phyloP scores from a whole-genome alignment of 345 rosid species.

The Iberis pinnata region DNA sequence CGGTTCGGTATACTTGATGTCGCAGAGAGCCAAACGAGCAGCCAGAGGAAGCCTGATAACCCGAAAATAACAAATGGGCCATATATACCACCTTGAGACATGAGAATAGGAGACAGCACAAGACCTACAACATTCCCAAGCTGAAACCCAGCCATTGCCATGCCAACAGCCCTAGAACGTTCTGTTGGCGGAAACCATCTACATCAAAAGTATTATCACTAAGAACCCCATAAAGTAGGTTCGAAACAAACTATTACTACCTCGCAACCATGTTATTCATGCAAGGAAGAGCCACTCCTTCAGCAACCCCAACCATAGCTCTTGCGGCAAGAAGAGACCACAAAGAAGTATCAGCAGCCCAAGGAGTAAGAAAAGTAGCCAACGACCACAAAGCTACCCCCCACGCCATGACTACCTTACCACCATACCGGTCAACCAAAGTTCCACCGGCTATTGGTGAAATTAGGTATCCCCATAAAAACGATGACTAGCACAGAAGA shows the following conservation, averaged over 20 bases:
- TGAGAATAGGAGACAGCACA: constrained; percentile 75
- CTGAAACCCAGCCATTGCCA: constrained; percentile 96
- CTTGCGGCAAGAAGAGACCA: constrained; percentile 64
- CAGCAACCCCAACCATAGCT: constrained; percentile 83
- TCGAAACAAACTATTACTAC: constrained; percentile 31
- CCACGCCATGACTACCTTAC: constrained; percentile 84
- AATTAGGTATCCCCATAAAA: constrained; percentile 90
- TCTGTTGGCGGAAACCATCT: constrained; percentile 98
- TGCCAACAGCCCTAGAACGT: constrained; percentile 84
- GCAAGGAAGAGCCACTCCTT: constrained; percentile 97
- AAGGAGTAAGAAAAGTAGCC: constrained; percentile 89
- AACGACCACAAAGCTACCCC: constrained; percentile 92
- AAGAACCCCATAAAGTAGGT: constrained; percentile 1
- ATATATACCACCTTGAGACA: constrained; percentile 77
- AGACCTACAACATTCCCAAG: constrained; percentile 92
- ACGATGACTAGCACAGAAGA: constrained; percentile 62
- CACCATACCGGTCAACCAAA: constrained; percentile 87
- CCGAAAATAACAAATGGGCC: constrained; percentile 95
- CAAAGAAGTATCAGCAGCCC: constrained; percentile 87
- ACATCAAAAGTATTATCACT: constrained; percentile 35
- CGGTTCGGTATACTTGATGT: constrained; percentile 59
- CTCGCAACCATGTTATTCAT: constrained; percentile 98
- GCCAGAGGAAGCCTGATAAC: constrained; percentile 86
- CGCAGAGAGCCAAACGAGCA: constrained; percentile 91
- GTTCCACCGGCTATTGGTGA: constrained; percentile 92